Evolutionary conservation across 208 protist genomes (phyloP).

Genomic region (Jaenimonas drosophilae): DNA sequence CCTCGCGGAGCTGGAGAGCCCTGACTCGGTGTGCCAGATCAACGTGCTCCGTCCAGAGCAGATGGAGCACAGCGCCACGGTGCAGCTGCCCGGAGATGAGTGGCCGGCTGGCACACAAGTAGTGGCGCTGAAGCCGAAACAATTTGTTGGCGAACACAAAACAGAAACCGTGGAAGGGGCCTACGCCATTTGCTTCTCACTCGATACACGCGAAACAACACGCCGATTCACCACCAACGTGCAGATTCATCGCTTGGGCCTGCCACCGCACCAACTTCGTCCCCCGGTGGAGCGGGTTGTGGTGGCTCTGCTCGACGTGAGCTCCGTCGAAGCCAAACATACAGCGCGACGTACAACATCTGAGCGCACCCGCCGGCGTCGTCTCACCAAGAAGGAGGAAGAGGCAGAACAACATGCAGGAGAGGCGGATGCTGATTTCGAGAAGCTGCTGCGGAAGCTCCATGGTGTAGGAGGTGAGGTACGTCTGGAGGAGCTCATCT

Average conservation of each 20-base stretch:
- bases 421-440: neutral
- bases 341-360: neutral
- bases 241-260: neutral
- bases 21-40: slow-evolving; percentile 7
- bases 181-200: slow-evolving; percentile 37
- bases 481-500: neutral
- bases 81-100: slow-evolving; percentile 1
- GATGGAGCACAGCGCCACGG: slow-evolving; percentile 8
- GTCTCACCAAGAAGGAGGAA: too few relatives aligned
- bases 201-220: slow-evolving; percentile 5
- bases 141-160: too few relatives aligned
- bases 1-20: slow-evolving; percentile 8
- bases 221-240: neutral
- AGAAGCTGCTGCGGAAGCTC: slow-evolving; percentile 6
- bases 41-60: slow-evolving; percentile 8
- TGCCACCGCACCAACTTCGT: slow-evolving; percentile 7
- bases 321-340: neutral
- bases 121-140: too few relatives aligned
- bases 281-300: slow-evolving; percentile 8
- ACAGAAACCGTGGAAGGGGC: slow-evolving; percentile 10
- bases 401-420: neutral
- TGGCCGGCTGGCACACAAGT: neutral
- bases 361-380: too few relatives aligned
- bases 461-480: neutral
- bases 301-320: neutral